phyloP scores from a whole-genome alignment of 345 rosid species.

The Eucalyptus curtisii region DNA sequence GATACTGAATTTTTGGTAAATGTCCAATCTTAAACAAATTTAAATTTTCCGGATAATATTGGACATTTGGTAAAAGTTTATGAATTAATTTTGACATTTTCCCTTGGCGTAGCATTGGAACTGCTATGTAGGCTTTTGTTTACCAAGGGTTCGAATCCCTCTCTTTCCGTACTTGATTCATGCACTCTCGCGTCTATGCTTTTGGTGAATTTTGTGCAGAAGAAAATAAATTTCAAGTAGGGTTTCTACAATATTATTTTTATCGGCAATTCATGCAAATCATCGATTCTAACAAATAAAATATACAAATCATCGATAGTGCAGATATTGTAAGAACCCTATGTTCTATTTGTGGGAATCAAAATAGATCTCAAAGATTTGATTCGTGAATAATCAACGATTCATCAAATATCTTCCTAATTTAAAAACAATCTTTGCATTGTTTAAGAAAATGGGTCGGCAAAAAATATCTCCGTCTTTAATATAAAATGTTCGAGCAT shows the following conservation, averaged over 20 bases:
- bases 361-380: background rate
- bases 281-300: background rate
- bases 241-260: background rate
- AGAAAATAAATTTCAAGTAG: background rate
- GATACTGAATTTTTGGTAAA: too few species aligned
- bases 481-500: background rate
- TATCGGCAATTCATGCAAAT: background rate
- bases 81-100: too few species aligned
- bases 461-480: background rate
- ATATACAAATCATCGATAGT: background rate
- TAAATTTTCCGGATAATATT: too few species aligned
- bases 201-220: background rate
- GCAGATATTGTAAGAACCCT: background rate
- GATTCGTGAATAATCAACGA: background rate
- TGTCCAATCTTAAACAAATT: background rate
- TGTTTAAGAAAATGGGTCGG: background rate
- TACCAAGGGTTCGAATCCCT: too few species aligned
- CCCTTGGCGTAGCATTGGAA: too few species aligned
- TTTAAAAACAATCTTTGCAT: background rate
- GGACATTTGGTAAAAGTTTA: background rate
- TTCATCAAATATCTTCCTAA: background rate
- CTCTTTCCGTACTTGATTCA: too few species aligned
- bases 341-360: background rate
- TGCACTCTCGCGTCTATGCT: background rate
- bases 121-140: too few species aligned